phyloP scores from a whole-genome alignment of 1,284 basidiomycete genomes.

The Moesziomyces globuligerus region DNA sequence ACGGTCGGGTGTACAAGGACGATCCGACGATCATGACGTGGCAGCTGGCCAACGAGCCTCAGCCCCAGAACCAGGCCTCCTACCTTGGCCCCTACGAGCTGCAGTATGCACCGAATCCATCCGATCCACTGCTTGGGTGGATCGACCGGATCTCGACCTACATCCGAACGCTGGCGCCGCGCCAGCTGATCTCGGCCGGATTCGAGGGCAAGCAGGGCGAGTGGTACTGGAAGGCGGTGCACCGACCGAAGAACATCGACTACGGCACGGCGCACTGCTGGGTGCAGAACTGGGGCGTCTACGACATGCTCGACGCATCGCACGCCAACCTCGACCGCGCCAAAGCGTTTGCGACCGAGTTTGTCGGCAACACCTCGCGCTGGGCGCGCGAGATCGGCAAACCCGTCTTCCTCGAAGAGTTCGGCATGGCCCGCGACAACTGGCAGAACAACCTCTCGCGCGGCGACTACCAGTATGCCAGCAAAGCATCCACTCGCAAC shows the following conservation, averaged over 20 bases:
- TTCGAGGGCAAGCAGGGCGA: slow-evolving; percentile 57
- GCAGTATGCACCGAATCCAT: slow-evolving; percentile 16
- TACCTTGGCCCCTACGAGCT: slow-evolving; percentile 9
- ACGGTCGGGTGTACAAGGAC: slow-evolving; percentile 45
- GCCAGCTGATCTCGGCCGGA: slow-evolving; percentile 51
- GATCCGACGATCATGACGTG: slow-evolving; percentile 58
- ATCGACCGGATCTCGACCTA: slow-evolving; percentile 36
- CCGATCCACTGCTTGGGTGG: slow-evolving; percentile 33
- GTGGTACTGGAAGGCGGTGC: slow-evolving; percentile 47
- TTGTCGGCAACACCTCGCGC: slow-evolving; percentile 22
- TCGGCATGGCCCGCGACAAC: slow-evolving; percentile 56
- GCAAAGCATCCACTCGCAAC: slow-evolving; percentile 33
- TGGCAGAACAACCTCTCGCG: slow-evolving; percentile 39
- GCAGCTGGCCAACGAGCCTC: slow-evolving; percentile 56
- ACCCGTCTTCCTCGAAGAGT: slow-evolving; percentile 54
- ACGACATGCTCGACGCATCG: slow-evolving; percentile 44
- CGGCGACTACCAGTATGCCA: slow-evolving; percentile 27
- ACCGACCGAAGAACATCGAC: slow-evolving; percentile 34
- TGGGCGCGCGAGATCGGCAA: slow-evolving; percentile 21
- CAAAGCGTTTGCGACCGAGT: slow-evolving; percentile 29
- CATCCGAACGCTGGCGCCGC: slow-evolving; percentile 42
- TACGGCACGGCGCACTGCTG: slow-evolving; percentile 25
- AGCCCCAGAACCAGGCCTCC: slow-evolving; percentile 10
- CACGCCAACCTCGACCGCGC: slow-evolving; percentile 29
- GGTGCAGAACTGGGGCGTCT: slow-evolving; percentile 46